Percentiles rank a stretch among this genome's conserved stretches.
These are phyloP conservation scores for Blepharisma stoltei DNA, from an alignment of 73 alveolate species.

Conservation along the genomic window DNA sequence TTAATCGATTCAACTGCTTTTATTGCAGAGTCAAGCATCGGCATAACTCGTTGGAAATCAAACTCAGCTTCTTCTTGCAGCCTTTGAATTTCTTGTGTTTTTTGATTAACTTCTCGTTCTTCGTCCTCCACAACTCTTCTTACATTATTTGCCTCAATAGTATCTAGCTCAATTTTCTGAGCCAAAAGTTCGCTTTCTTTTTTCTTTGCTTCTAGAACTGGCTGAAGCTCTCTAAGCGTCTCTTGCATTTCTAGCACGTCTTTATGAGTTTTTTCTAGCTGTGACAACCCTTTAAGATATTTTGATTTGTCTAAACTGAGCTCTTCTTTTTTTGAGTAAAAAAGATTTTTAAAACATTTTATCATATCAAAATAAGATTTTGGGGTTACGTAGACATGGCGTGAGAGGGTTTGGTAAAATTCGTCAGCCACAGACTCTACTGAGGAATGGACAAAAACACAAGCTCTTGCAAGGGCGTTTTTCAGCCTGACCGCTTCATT, in stretches of 20 bases:
- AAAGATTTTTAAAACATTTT: constrained; percentile 66
- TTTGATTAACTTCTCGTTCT: constrained; percentile 84
- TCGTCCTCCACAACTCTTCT: constrained; percentile 82
- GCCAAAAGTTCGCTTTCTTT: constrained; percentile 58
- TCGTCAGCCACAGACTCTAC: constrained; percentile 47
- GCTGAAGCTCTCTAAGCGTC: constrained; percentile 66
- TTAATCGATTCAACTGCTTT: constrained; percentile 85
- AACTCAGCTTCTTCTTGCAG: constrained; percentile 93
- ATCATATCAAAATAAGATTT: constrained; percentile 83
- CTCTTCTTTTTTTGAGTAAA: constrained; percentile 73
- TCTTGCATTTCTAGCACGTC: constrained; percentile 63
- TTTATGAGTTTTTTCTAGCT: constrained; percentile 68
- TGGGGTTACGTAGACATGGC: constrained; percentile 93
- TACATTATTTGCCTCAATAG: constrained; percentile 59
- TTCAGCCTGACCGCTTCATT: constrained; percentile 81
- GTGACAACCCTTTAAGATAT: constrained; percentile 67
- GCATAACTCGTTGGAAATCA: constrained; percentile 81
- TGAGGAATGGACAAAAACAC: constrained; percentile 67
- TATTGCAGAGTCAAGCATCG: constrained; percentile 78
- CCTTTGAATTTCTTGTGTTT: constrained; percentile 90
- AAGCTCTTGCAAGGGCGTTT: constrained; percentile 58
- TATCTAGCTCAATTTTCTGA: constrained; percentile 60
- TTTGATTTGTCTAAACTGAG: constrained; percentile 51
- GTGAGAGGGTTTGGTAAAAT: constrained; percentile 66
- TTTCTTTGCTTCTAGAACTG: constrained; percentile 66